These are phyloP conservation scores for barley (Hordeum vulgare) DNA, from an alignment of 176 grass and related monocot genomes.

Conservation along the genomic window DNA sequence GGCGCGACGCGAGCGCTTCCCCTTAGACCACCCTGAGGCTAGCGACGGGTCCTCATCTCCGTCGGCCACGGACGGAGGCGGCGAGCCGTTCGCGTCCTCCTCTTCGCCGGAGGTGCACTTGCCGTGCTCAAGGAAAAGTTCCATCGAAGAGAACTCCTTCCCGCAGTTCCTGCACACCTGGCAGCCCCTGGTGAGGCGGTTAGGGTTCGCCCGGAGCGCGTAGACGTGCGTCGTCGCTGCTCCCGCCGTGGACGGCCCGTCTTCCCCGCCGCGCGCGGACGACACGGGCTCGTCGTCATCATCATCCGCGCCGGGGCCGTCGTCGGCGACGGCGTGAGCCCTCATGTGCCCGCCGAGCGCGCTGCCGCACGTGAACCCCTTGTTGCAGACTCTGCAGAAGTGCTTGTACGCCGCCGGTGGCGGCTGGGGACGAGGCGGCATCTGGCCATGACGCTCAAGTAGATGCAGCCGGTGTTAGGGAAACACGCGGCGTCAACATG, in stretches of 20 bases:
- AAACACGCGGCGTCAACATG: neutral
- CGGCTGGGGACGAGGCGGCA: conserved; percentile 4
- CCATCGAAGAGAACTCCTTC: conserved; percentile 61
- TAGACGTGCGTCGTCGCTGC: conserved; percentile 40
- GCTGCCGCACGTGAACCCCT: conserved; percentile 71
- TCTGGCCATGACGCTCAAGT: conserved; percentile 31
- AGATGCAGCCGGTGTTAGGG: neutral
- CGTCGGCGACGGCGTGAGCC: conserved; percentile 55
- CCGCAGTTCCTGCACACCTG: conserved; percentile 71
- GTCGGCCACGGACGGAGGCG: conserved; percentile 18
- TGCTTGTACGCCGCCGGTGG: conserved; percentile 51
- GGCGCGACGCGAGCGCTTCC: conserved; percentile 50
- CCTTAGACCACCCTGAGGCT: conserved; percentile 42
- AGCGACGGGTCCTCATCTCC: conserved; percentile 15
- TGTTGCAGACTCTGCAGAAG: conserved; percentile 82
- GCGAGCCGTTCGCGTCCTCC: neutral
- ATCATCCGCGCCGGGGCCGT: neutral
- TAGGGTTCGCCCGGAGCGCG: conserved; percentile 61
- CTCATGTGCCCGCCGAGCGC: conserved; percentile 93
- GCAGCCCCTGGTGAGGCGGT: conserved; percentile 39
- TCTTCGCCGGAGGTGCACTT: conserved; percentile 53
- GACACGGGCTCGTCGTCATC: conserved; percentile 13
- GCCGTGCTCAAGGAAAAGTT: conserved; percentile 59
- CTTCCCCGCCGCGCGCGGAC: neutral
- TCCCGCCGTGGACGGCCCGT: neutral